phyloP scores from a whole-genome alignment of 176 grass and related monocot genomes.

The Bromus sterilis region DNA sequence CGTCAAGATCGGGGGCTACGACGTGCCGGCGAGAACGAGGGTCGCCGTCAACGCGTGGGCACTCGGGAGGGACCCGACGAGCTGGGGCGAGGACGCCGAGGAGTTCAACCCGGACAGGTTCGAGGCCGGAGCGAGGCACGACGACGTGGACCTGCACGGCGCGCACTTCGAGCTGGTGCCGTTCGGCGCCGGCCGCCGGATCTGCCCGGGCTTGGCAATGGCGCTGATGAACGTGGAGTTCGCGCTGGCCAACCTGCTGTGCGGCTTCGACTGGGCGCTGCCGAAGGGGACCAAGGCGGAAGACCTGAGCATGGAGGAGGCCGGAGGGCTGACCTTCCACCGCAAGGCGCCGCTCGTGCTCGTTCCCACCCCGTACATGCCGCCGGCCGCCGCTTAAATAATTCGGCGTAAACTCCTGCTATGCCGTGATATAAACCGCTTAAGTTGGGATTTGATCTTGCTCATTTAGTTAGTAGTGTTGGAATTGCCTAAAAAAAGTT shows the following conservation, averaged over 20 bases:
- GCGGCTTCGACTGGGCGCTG: not conserved
- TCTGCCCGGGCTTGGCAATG: not conserved
- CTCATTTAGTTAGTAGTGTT: too few relatives aligned
- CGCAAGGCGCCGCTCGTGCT: not conserved
- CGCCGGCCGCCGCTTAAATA: not conserved
- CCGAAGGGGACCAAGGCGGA: not conserved
- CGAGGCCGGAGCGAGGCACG: not conserved
- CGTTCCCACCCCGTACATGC: not conserved
- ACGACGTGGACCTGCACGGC: not conserved
- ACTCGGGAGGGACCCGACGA: conserved; percentile 27
- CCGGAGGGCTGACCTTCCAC: not conserved
- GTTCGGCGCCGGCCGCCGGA: conserved; percentile 14
- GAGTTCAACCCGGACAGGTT: conserved; percentile 43
- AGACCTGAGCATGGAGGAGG: not conserved
- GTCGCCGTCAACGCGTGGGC: conserved; percentile 13
- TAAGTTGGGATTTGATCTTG: too few relatives aligned
- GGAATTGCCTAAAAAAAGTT: too few relatives aligned
- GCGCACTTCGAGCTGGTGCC: conserved; percentile 16
- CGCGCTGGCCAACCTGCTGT: not conserved
- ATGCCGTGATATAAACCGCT: too few relatives aligned
- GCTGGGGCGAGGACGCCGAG: conserved; percentile 23
- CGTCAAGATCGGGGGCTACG: conserved; percentile 10
- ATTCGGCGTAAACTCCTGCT: not conserved
- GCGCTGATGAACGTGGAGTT: not conserved
- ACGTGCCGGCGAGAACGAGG: conserved; percentile 18